A percentile compares a stretch with the other conserved stretches of the same genome.
phyloP scores from a whole-genome alignment of 495 filamentous ascomycete genomes.

The Polyplosphaeria fusca region DNA sequence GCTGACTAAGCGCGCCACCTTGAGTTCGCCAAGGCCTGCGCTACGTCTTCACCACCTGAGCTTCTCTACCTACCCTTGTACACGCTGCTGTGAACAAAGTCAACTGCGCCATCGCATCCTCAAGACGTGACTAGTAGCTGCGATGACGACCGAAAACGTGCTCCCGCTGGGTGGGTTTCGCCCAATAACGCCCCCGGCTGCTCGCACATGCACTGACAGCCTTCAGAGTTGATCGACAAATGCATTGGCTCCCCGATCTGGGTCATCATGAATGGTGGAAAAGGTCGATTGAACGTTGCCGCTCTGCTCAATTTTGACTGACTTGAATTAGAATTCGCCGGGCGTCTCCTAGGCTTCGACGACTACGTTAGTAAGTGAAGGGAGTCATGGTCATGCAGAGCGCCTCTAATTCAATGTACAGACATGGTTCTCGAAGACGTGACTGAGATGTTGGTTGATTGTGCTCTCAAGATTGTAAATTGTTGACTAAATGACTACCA shows the following conservation, averaged over 20 bases:
- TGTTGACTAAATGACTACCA: slow-evolving; percentile 92
- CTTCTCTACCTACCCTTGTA: neutral
- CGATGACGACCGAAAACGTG: slow-evolving; percentile 15
- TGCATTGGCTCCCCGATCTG: slow-evolving; percentile 96
- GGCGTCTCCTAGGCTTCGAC: slow-evolving; percentile 90
- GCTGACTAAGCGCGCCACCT: neutral
- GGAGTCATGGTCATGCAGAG: neutral
- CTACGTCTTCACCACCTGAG: neutral
- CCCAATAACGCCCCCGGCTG: neutral
- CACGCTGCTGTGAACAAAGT: too few species aligned
- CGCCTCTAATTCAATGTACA: slow-evolving; percentile 41
- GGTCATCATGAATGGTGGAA: slow-evolving; percentile 99
- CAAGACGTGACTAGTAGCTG: neutral
- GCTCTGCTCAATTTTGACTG: neutral
- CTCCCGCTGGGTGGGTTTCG: slow-evolving; percentile 39
- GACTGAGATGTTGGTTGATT: too few species aligned
- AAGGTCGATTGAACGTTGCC: too few species aligned
- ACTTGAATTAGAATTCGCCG: slow-evolving; percentile 71
- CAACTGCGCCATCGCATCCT: neutral
- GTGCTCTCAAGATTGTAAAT: too few species aligned
- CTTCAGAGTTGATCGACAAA: slow-evolving; percentile 91
- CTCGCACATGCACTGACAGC: neutral
- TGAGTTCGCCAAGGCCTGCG: neutral
- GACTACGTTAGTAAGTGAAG: slow-evolving; percentile 90
- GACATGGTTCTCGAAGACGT: slow-evolving; percentile 98